Base-by-base conservation (phyloP, 169 alveolate species). In the Cryptosporidium baileyi region DNA sequence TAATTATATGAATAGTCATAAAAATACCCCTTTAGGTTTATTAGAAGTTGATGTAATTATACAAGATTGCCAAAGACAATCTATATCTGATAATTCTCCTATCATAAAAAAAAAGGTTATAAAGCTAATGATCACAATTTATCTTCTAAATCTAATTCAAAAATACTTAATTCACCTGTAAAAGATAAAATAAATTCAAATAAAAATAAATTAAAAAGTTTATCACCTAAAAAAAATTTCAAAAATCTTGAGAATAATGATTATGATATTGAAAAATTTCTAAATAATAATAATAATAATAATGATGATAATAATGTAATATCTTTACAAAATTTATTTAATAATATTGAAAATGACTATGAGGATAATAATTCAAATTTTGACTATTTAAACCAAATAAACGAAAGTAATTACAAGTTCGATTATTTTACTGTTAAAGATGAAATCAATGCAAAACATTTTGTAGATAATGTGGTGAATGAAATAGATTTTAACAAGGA, bases 11-110 rank as follows among this genome's bases (percentile, higher is more conserved):
- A 43, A n/a, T n/a, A n/a, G n/a, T n/a, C n/a, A n/a, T 41, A 63
- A 63, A 28, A 36, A 17, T 44, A 26, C n/a, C 5, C 85, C 85
- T 22, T 52, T 74, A 38, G 85, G 85, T 5, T 61, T 74, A 3
- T 30, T 74, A 11, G 85, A 74, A 40, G 59, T 74, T 24, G 85
- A 74, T 11, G 22, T 74, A n/a, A 51, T 54, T n/a, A 17, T 74
- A 13, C 74, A 74, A 47, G 85, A 57, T 36, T 54, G 67, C 30
- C n/a, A 74, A 34, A 74, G 38, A n/a, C 67, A 32, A 2, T 0
- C 61, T 17, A 47, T 65, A n/a, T 65, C 63, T 4, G 81, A 65
- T 15, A 26, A 36, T 44, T 45, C 49, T 1, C 49, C 61, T 1
- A 6, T 40, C 3, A 8, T 24, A 22, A 49, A 47, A 47, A 36